Base-by-base conservation (phyloP, 495 filamentous ascomycete species). In the Aspergillus affinis region DNA sequence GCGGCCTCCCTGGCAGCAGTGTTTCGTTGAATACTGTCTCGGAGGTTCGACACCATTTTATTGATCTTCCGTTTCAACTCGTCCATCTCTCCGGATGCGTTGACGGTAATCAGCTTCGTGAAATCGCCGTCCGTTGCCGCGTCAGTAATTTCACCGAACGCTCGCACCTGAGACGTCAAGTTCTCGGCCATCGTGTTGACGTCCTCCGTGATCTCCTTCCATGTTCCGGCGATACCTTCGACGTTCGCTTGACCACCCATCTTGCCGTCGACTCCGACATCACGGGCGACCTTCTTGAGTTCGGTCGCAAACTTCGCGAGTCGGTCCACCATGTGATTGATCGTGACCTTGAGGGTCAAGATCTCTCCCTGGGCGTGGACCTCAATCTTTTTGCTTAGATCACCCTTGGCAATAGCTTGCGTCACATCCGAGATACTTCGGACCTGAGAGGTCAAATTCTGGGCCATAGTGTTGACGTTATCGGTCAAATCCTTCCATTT, bases 151-250 rank as follows among this genome's bases (percentile, higher is more conserved):
- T 97, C 95, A 57, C 92, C 93, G 69, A 98, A 99, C 20, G 94
- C 94, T 63, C 94, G 88, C 59, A 99, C 95, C 82, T 99, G 94
- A 2, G 94, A 94, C 12, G 94, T 99, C 66, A 98, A 77, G 62
- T 98, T 98, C 68, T 93, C 92, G 26, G 94, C 94, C 94, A 98
- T 98, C 12, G 92, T 98, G 71, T 98, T 98, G 67, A 98, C 94
- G 69, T 98, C 88, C 54, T 92, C 93, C 0, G 94, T 98, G 70
- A 98, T 98, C 70, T 98, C 94, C 71, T 96, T 96, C 94, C 94
- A 98, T 44, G 92, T 86, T 55, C 94, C 94, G 60, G 91, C 91
- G 58, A 98, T 89, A 60, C 92, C 93, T 54, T 93, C 90, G 26
- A 97, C 91, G 67, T 97, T 93, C 59, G 94, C 94, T 72, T 98